phyloP scores from a whole-genome alignment of 192 early-diverging fungal species.

The Dimargaris verticillata region DNA sequence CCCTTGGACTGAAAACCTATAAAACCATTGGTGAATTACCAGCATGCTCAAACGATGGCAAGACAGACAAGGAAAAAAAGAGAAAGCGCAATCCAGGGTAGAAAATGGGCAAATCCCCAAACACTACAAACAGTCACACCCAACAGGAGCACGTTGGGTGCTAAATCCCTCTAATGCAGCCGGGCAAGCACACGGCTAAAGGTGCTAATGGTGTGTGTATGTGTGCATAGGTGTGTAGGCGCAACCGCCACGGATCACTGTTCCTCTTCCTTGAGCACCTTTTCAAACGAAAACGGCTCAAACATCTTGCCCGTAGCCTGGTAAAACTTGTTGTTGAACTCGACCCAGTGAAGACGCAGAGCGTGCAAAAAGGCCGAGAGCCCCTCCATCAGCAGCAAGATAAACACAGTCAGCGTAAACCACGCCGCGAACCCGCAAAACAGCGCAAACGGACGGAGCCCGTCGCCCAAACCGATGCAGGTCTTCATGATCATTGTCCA shows the following conservation, averaged over 20 bases:
- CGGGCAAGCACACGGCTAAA: too few species aligned
- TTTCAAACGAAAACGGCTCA: slow-evolving; percentile 74
- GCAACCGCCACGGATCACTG: slow-evolving; percentile 5
- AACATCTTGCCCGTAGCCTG: slow-evolving; percentile 77
- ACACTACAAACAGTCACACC: background rate
- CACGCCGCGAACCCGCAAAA: slow-evolving; percentile 70
- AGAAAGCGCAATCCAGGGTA: background rate
- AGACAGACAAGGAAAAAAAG: background rate
- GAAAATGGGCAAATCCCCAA: background rate
- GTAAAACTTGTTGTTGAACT: slow-evolving; percentile 98
- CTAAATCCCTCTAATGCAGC: too few species aligned
- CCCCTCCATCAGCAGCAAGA: slow-evolving; percentile 75
- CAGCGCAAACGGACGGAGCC: slow-evolving; percentile 47
- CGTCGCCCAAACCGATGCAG: slow-evolving; percentile 26
- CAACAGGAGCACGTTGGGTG: background rate
- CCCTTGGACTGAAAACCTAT: too few species aligned
- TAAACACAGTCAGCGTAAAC: slow-evolving; percentile 69
- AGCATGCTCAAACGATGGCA: too few species aligned
- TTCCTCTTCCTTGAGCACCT: slow-evolving; percentile 19
- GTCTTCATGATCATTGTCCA: slow-evolving; percentile 77
- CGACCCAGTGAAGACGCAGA: slow-evolving; percentile 91
- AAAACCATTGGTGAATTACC: too few species aligned
- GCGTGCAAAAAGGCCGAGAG: slow-evolving; percentile 78
- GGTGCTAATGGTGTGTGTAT: too few species aligned
- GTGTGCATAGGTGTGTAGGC: too few species aligned